A percentile compares a stretch with the other conserved stretches of the same genome.
phyloP scores from a whole-genome alignment of 176 grass and related monocot genomes.

The Leersia perrieri region DNA sequence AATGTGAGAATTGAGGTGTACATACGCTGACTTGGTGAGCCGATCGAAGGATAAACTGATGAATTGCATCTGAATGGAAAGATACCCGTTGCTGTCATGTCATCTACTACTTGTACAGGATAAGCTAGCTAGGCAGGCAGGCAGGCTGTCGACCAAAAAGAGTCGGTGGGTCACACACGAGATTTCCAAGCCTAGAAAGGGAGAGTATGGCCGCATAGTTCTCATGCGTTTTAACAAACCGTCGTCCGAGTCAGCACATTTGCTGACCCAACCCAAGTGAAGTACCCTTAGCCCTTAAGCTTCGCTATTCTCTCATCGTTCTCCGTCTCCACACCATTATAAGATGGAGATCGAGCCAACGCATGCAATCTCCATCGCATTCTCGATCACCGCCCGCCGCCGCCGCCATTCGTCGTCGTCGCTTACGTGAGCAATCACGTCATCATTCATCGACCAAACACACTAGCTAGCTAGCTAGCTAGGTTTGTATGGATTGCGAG shows the following conservation, averaged over 20 bases:
- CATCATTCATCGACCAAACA: background rate
- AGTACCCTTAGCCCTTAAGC: conserved; percentile 80
- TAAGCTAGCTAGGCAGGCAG: background rate
- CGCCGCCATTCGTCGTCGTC: background rate
- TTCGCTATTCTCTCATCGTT: conserved; percentile 12
- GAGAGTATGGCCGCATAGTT: background rate
- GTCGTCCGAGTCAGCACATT: conserved; percentile 40
- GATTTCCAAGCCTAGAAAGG: conserved; percentile 9
- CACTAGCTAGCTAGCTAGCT: background rate
- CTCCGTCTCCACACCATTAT: background rate
- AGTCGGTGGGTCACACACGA: background rate
- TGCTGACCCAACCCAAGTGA: no score
- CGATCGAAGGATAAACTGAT: no score
- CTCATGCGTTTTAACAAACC: conserved; percentile 31
- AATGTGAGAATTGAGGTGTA: no score
- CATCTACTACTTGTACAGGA: background rate
- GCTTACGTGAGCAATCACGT: background rate
- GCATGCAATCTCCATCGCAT: background rate
- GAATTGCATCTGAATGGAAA: no score
- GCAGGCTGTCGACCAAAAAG: conserved; percentile 20
- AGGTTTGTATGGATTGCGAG: background rate
- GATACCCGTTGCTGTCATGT: no score
- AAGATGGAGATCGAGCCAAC: background rate
- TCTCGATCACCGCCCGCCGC: background rate
- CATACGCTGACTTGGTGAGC: no score